Evolutionary conservation across 2,329 filamentous ascomycete genomes (phyloP).

Genomic region (Aspergillus texensis): DNA sequence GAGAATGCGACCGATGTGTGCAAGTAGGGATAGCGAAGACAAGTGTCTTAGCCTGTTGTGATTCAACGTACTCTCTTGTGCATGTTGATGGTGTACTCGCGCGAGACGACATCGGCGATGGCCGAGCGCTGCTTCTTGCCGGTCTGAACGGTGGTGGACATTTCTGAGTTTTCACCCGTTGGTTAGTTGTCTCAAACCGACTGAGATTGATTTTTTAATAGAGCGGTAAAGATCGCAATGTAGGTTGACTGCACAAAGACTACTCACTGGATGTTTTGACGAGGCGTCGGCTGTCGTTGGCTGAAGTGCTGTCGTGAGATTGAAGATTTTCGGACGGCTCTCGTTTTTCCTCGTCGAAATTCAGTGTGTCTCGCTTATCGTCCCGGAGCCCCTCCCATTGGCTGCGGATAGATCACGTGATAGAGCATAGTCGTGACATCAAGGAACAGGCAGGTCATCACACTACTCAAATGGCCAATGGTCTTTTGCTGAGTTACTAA

Average conservation of each 20-base stretch:
- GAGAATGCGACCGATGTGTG: conserved; percentile 10
- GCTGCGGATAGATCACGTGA: conserved; percentile 11
- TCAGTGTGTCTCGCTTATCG: conserved; percentile 44
- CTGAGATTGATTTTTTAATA: background rate
- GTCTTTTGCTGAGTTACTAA: background rate
- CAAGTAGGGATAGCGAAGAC: conserved; percentile 10
- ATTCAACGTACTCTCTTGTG: conserved; percentile 91
- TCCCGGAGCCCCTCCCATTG: conserved; percentile 30
- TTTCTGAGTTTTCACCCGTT: conserved; percentile 49
- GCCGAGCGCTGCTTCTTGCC: conserved; percentile 82
- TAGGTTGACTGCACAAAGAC: background rate
- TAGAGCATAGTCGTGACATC: background rate
- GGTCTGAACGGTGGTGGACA: conserved; percentile 66
- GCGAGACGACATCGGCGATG: conserved; percentile 97
- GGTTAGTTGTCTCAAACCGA: background rate
- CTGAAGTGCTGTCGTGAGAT: conserved; percentile 26
- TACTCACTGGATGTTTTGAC: conserved; percentile 40
- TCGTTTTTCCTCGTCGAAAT: conserved; percentile 35
- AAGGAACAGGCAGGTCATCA: background rate
- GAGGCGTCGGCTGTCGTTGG: conserved; percentile 41
- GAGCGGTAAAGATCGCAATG: background rate
- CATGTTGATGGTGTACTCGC: conserved; percentile 99
- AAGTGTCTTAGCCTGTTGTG: background rate
- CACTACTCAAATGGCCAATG: background rate
- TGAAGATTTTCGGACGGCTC: conserved; percentile 26